phyloP scores from a whole-genome alignment of 2,329 filamentous ascomycete genomes.

The Daldinia sp. region DNA sequence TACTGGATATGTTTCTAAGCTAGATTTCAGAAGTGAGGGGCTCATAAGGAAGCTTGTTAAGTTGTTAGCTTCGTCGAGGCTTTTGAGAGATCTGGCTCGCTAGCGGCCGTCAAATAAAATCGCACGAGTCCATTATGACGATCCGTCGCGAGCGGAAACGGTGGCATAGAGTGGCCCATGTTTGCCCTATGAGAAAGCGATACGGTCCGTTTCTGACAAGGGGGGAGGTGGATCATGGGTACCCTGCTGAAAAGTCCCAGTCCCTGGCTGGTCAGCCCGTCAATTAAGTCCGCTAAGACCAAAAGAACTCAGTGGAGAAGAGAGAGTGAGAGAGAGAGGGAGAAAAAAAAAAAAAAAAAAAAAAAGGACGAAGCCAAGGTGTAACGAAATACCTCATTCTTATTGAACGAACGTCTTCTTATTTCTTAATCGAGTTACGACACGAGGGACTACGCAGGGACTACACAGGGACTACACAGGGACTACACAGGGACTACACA shows the following conservation, averaged over 20 bases:
- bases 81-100: slow-evolving; percentile 43
- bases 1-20: slow-evolving; percentile 44
- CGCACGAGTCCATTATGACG: slow-evolving; percentile 40
- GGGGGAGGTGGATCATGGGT: slow-evolving; percentile 40
- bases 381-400: slow-evolving; percentile 44
- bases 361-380: slow-evolving; percentile 39
- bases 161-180: slow-evolving; percentile 44
- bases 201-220: slow-evolving; percentile 44
- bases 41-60: slow-evolving; percentile 35
- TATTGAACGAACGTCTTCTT: no score
- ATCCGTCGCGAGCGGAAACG: slow-evolving; percentile 41
- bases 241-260: slow-evolving; percentile 43
- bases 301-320: slow-evolving; percentile 38
- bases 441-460: no score
- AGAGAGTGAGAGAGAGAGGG: slow-evolving; percentile 21
- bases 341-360: slow-evolving; percentile 23
- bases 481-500: no score
- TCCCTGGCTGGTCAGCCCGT: slow-evolving; percentile 39
- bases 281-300: slow-evolving; percentile 32
- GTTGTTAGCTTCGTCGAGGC: no score
- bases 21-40: slow-evolving; percentile 42
- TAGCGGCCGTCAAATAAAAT: slow-evolving; percentile 45
- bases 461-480: no score
- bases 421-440: slow-evolving; percentile 38
- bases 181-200: slow-evolving; percentile 46